Evolutionary conservation across 257 asterid species (phyloP).

Genomic region (Cordia subcordata): DNA sequence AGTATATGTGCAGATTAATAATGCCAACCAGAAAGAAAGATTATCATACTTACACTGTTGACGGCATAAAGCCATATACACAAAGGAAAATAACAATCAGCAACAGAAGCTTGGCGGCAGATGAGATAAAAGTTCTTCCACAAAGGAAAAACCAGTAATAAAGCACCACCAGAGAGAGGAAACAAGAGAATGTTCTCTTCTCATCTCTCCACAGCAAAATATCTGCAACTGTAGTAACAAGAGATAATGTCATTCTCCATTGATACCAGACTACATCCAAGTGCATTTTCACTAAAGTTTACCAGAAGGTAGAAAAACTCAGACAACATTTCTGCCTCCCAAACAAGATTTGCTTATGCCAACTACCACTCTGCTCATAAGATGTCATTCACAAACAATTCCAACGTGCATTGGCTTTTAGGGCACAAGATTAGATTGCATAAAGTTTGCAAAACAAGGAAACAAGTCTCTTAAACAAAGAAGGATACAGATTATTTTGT

Average conservation of each 20-base stretch:
- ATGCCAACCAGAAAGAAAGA: not conserved
- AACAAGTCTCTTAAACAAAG: no score
- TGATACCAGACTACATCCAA: not conserved
- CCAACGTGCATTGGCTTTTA: no score
- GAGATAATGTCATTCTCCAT: slow-evolving; percentile 21
- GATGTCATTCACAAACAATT: no score
- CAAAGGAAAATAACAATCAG: slow-evolving; percentile 45
- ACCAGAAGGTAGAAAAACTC: not conserved
- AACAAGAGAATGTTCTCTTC: slow-evolving; percentile 59
- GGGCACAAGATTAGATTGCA: no score
- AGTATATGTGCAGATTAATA: not conserved
- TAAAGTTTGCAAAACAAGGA: no score
- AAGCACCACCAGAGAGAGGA: slow-evolving; percentile 48
- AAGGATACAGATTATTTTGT: no score
- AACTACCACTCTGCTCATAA: no score
- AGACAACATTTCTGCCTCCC: not conserved
- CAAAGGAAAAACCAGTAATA: slow-evolving; percentile 83
- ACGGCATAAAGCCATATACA: slow-evolving; percentile 53
- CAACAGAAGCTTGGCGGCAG: slow-evolving; percentile 66
- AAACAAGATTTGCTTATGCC: not conserved
- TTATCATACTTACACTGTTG: slow-evolving; percentile 50
- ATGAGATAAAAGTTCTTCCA: slow-evolving; percentile 71
- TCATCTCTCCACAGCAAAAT: slow-evolving; percentile 96
- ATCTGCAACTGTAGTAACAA: slow-evolving; percentile 71
- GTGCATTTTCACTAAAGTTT: not conserved